Base-by-base conservation (phyloP, 192 early-diverging fungal genomes). In the Coemansia nantahalensis region DNA sequence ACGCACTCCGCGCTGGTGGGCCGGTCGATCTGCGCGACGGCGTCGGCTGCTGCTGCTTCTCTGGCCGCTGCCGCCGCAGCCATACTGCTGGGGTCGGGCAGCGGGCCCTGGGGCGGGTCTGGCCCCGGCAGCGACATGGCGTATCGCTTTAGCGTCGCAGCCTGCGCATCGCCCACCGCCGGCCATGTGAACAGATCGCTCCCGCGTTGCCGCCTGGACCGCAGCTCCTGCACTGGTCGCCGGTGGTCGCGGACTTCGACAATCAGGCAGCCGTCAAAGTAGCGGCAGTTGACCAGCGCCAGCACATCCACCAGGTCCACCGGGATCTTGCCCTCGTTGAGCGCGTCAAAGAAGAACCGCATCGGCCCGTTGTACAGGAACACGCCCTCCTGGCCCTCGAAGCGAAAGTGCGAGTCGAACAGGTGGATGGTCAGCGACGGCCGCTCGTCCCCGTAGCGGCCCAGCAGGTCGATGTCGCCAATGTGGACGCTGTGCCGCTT, bases 331-430 rank as follows among this genome's bases (percentile, higher is more conserved):
- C 77, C 77, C 8, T 68, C 77, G 51, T 73, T 73, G n/a, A 79
- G 48, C 15, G 70, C 65, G 14, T 74, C 66, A 45, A 79, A 75
- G 51, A 79, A 79, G 52, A 79, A 79, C 8, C 71, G 66, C 70
- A 70, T 77, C 5, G 74, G 54, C 16, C 62, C 59, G 51, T 68
- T 79, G 62, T 74, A 69, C 18, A 74, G 56, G 46, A 75, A 79
- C 48, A 74, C 71, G 47, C 77, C 77, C 43, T 79, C 77, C 39
- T 77, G 74, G 28, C 63, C 59, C 32, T 86, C 84, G 63, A 89
- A 89, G 43, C 86, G 84, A 58, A 86, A 89, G 69, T 89, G 84
- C 21, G 84, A 83, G 37, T 82, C 72, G 48, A 86, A 84, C 41
- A 89, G 52, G 47, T 86, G 86, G 31, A 89, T 46, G 24, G 67